Conservation (phyloP, 495 filamentous ascomycete genomes). For the Physcia stellaris region DNA sequence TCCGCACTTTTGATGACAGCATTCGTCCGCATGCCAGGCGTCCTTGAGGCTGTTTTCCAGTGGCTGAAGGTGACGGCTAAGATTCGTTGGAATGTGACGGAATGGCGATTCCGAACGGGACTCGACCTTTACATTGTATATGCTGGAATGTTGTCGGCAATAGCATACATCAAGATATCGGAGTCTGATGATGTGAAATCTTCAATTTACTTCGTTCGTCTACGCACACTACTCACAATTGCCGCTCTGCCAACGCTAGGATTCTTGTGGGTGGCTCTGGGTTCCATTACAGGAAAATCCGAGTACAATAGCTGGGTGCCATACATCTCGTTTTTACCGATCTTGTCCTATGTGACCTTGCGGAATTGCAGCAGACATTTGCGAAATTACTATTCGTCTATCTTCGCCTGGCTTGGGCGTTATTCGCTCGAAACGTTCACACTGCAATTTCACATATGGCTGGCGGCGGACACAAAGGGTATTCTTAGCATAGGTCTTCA, state of each 20-base stretch:
- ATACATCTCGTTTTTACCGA: constrained; percentile 38
- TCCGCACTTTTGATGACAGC: constrained; percentile 28
- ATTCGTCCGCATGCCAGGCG: constrained; percentile 28
- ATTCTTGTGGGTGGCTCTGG: constrained; percentile 22
- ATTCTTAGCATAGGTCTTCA: constrained; percentile 33
- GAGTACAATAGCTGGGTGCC: constrained; percentile 38
- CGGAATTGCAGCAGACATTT: constrained; percentile 31
- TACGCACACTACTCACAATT: constrained; percentile 12
- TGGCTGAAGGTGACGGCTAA: constrained; percentile 22
- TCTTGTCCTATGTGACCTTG: constrained; percentile 36
- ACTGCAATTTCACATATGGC: constrained; percentile 49
- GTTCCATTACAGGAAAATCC: constrained; percentile 21
- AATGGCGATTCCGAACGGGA: constrained; percentile 31
- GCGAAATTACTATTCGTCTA: constrained; percentile 26
- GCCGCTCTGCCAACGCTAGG: constrained; percentile 15
- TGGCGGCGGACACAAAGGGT: constrained; percentile 43
- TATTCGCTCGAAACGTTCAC: constrained; percentile 45
- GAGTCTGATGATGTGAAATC: not conserved
- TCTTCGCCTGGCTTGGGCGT: constrained; percentile 40
- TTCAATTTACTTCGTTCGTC: constrained; percentile 11
- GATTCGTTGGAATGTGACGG: constrained; percentile 29
- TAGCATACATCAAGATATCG: constrained; percentile 20
- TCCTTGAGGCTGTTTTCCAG: constrained; percentile 29
- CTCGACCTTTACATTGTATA: constrained; percentile 39
- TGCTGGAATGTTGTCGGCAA: constrained; percentile 35